A percentile compares a stretch with the other conserved stretches of the same genome.
Evolutionary conservation across 345 rosid species (phyloP).

Genomic region (Salix dunnii): DNA sequence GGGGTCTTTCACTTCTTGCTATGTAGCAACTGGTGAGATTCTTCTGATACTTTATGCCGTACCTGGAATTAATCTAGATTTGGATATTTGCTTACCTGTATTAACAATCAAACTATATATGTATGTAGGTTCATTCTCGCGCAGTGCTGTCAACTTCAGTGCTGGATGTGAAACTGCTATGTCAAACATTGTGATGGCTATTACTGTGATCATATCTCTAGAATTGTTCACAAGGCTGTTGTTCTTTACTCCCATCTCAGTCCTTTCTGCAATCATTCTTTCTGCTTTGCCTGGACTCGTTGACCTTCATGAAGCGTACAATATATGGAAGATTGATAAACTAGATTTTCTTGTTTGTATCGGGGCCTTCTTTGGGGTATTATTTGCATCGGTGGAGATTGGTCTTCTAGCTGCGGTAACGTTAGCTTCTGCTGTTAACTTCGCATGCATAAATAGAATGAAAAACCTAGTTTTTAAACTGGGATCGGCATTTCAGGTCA

Average conservation of each 20-base stretch:
- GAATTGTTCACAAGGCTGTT: slow-evolving; percentile 63
- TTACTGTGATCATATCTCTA: slow-evolving; percentile 63
- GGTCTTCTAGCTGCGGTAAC: slow-evolving; percentile 81
- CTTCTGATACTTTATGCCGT: neutral
- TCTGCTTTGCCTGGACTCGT: slow-evolving; percentile 88
- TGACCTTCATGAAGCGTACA: slow-evolving; percentile 50
- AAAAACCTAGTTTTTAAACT: too few species aligned
- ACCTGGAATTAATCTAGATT: neutral
- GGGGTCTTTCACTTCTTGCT: slow-evolving; percentile 85
- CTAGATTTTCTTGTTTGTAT: slow-evolving; percentile 79
- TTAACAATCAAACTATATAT: neutral
- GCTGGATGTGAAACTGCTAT: slow-evolving; percentile 80
- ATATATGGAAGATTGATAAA: slow-evolving; percentile 79
- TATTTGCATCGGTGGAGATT: slow-evolving; percentile 78
- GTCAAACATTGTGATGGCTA: slow-evolving; percentile 85
- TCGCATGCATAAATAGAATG: neutral
- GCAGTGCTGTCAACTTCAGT: slow-evolving; percentile 79
- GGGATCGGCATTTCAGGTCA: too few species aligned
- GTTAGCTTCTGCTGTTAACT: neutral
- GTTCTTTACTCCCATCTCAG: slow-evolving; percentile 72
- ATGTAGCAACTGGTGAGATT: slow-evolving; percentile 69
- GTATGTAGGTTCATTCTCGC: slow-evolving; percentile 75
- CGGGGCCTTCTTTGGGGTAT: slow-evolving; percentile 79
- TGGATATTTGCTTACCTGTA: neutral
- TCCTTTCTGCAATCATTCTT: slow-evolving; percentile 76